Evolutionary conservation across 177 flowering plant genomes (phyloP).

Genomic region (Vitis hybrid): DNA sequence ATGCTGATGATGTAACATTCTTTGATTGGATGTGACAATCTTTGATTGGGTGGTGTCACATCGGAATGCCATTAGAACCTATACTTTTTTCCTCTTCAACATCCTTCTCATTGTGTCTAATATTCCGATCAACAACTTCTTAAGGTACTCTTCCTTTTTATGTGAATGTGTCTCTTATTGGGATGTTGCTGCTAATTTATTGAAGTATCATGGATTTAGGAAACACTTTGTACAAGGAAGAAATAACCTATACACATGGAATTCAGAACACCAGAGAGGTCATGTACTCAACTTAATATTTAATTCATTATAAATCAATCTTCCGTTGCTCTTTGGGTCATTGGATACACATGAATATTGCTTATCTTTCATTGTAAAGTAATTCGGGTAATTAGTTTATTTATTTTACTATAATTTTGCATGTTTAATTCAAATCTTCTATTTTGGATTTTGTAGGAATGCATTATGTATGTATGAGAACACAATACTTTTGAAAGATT

Average conservation of each 20-base stretch:
- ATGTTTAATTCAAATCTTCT: neutral
- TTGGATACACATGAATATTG: conserved; percentile 79
- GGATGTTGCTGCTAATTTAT: neutral
- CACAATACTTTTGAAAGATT: conserved; percentile 55
- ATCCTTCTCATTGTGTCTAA: conserved; percentile 52
- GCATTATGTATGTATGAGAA: conserved; percentile 76
- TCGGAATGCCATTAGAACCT: conserved; percentile 84
- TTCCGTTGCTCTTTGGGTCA: conserved; percentile 81
- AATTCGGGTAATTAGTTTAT: conserved; percentile 24
- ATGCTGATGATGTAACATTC: conserved; percentile 20
- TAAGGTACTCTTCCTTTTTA: conserved; percentile 39
- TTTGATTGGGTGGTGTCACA: conserved; percentile 60
- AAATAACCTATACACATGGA: conserved; percentile 63
- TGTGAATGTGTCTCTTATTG: neutral
- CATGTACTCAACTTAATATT: conserved; percentile 70
- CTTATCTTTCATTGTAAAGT: conserved; percentile 76
- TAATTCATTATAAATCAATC: conserved; percentile 85
- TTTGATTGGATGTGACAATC: conserved; percentile 4
- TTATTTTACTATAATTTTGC: neutral
- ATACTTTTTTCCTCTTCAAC: conserved; percentile 68
- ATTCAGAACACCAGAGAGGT: conserved; percentile 82
- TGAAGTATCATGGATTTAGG: conserved; percentile 34
- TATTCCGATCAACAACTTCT: conserved; percentile 23
- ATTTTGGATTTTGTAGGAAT: conserved; percentile 44
- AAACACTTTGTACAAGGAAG: conserved; percentile 47